Evolutionary conservation across 306 rosid genomes (phyloP), one percentile per base, ranked within the genome.

Genomic region (Casuarina glauca): DNA sequence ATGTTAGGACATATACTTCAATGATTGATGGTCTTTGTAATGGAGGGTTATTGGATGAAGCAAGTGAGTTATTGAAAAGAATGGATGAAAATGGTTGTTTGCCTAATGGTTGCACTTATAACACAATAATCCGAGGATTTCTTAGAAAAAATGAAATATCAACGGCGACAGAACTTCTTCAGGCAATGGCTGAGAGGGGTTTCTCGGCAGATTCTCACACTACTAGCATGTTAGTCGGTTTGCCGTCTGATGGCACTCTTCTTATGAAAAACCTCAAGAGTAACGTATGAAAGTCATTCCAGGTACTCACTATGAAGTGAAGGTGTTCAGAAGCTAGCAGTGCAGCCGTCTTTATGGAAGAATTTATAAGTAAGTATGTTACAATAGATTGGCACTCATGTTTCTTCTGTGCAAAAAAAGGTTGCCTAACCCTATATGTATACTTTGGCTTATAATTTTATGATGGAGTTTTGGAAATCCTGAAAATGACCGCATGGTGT

Each of bases 1-100:
- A 85, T 78, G 17, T 70, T 6, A 64, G 38, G 58, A 85, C 79
- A 4, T 81, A 48, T 66, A 78, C 72, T 63, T 74, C 79, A 66
- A 81, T 85, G 83, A 81, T 85, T 41, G 78, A 72, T 49, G 85
- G 87, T 73, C 49, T 84, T 16, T 80, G 84, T 74, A 81, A 73
- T 11, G 66, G 41, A 72, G 84, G 82, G 0, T 77, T 75, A 55
- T 26, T 32, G 9, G 81, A 81, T 35, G 74, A 84, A n/a, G 72
- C 72, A 4, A 39, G 43, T n/a, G 72, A 68, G 35, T 68, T 68
- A 15, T 20, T 68, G 13, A 68, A 45, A 41, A 19, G 26, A 68
- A 68, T 68, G 72, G 52, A 68, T 8, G 35, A 41, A 68, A 68
- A 8, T 39, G 72, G 51, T 9, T 70, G 58, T 60, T 20, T 10